Evolutionary conservation across 2,329 filamentous ascomycete species (phyloP), one percentile per base, ranked within the genome.

Genomic region (Alternaria sp.): DNA sequence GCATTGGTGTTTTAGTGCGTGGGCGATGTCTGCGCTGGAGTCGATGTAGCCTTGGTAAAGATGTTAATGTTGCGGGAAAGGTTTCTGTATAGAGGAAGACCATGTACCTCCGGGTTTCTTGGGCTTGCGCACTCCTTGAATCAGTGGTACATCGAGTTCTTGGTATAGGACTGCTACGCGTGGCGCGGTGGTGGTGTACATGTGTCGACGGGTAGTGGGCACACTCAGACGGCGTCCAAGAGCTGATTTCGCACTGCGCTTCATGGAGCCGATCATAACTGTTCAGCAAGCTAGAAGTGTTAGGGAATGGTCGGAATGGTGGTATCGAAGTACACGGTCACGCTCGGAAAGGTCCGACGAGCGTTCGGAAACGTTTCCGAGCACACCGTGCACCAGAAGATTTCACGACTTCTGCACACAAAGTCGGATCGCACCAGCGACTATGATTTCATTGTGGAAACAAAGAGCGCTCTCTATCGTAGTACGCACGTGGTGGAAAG

Each of bases 401-500:
- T 3, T 4, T 30, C 12, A 30, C 28, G 30, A 15, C 30, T 33
- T 33, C 30, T 15, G 30, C 30, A 33, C 30, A 33, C 30, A 3
- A 4, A 8, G 0, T 33, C 14, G 33, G 7, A n/a, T 37, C 0
- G 33, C 33, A 37, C 14, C 0, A 37, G 0, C 33, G 0, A 37
- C 3, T 8, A 1, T 37, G 4, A 0, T 2, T n/a, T 0, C 7
- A n/a, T 37, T 5, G 33, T 9, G 14, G 7, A 37, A n/a, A 14
- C 4, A 0, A 7, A 1, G 14, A 37, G 33, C 14, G 7, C 33
- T n/a, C 14, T 37, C 14, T 1, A 9, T n/a, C 0, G 0, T 9
- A n/a, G 14, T n/a, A n/a, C 33, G 7, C 33, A 37, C 33, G 33
- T 37, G 14, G 30, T 4, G 0, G 33, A n/a, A 0, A 37, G 14